A percentile compares a stretch with the other conserved stretches of the same genome.
These are phyloP conservation scores for Ampelomyces quisqualis DNA, from an alignment of 2,329 filamentous ascomycete species.

Conservation along the genomic window DNA sequence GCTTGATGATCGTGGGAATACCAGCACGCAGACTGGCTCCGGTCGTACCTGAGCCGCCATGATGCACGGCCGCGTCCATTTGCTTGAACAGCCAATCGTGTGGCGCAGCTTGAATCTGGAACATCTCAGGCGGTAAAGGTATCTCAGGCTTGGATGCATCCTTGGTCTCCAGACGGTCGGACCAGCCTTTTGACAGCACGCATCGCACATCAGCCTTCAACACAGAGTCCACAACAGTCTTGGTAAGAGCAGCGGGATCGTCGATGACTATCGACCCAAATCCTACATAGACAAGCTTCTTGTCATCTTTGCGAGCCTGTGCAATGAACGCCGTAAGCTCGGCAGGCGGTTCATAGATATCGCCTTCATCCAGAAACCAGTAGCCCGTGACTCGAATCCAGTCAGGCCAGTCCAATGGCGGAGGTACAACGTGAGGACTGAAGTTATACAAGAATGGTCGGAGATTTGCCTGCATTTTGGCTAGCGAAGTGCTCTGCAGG, in stretches of 20 bases:
- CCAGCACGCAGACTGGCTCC: conserved; percentile 89
- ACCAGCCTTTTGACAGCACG: conserved; percentile 96
- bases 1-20: conserved; percentile 89
- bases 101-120: conserved; percentile 84
- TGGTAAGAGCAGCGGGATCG: conserved; percentile 83
- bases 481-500: conserved; percentile 76
- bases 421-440: conserved; percentile 88
- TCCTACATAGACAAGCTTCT: conserved; percentile 94
- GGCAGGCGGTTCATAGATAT: conserved; percentile 69
- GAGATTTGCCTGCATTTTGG: conserved; percentile 93
- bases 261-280: conserved; percentile 95
- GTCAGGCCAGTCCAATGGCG: conserved; percentile 91
- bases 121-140: conserved; percentile 74
- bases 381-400: conserved; percentile 98
- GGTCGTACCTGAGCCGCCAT: conserved; percentile 92
- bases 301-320: conserved; percentile 75
- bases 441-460: conserved; percentile 99
- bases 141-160: conserved; percentile 63
- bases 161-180: conserved; percentile 69
- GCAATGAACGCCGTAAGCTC: conserved; percentile 80
- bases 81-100: conserved; percentile 97
- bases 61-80: conserved; percentile 91
- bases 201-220: conserved; percentile 89
- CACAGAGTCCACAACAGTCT: conserved; percentile 90
- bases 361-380: conserved; percentile 86